phyloP scores from a whole-genome alignment of 2,329 filamentous ascomycete genomes.

The Trichoderma sp. region DNA sequence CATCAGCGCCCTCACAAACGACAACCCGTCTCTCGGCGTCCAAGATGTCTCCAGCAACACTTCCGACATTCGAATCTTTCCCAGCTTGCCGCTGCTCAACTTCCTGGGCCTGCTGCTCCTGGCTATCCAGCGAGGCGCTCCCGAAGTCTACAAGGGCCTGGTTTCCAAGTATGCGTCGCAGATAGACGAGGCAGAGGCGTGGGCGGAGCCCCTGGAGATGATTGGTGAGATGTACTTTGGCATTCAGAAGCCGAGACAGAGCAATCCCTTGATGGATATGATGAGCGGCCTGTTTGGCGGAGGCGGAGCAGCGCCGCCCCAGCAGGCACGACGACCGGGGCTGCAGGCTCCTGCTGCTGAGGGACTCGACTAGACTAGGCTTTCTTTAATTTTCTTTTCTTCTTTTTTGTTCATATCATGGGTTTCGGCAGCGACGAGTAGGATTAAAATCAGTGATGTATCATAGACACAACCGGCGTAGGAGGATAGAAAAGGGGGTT shows the following conservation, averaged over 20 bases:
- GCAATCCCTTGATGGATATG: slow-evolving; percentile 96
- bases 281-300: slow-evolving; percentile 94
- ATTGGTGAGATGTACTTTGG: slow-evolving; percentile 97
- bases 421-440: slow-evolving; percentile 6
- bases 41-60: slow-evolving; percentile 79
- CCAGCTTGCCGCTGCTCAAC: slow-evolving; percentile 90
- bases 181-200: slow-evolving; percentile 75
- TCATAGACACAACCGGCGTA: slow-evolving; percentile 35
- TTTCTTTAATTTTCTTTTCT: background rate
- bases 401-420: slow-evolving; percentile 15
- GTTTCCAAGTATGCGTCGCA: slow-evolving; percentile 79
- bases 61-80: slow-evolving; percentile 80
- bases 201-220: slow-evolving; percentile 81
- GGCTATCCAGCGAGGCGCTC: slow-evolving; percentile 75
- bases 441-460: slow-evolving; percentile 30
- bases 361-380: slow-evolving; percentile 58
- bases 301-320: slow-evolving; percentile 55
- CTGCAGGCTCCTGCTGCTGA: slow-evolving; percentile 58
- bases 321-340: slow-evolving; percentile 47
- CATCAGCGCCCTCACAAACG: slow-evolving; percentile 46
- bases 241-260: slow-evolving; percentile 84
- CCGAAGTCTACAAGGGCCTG: slow-evolving; percentile 82
- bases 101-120: slow-evolving; percentile 86
- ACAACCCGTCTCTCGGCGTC: slow-evolving; percentile 62
- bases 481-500: slow-evolving; percentile 15